These are phyloP conservation scores for Volvariella volvacea DNA, from an alignment of 1,284 basidiomycete genomes.

Conservation along the genomic window DNA sequence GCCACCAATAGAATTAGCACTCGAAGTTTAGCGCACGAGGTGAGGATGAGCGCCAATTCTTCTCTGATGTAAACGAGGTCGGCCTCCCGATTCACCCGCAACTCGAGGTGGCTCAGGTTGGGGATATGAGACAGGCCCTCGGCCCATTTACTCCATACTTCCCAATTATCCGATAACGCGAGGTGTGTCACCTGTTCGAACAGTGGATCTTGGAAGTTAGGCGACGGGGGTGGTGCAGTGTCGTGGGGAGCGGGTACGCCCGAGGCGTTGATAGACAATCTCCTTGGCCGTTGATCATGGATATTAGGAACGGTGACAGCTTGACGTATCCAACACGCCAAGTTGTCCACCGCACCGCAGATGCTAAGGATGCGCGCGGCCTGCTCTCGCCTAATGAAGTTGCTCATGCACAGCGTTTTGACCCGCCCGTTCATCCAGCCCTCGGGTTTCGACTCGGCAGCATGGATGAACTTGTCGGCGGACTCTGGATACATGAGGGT, in stretches of 20 bases:
- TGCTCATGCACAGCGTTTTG: conserved; percentile 1
- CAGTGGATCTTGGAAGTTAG: background rate
- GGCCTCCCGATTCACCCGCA: background rate
- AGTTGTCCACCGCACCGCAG: background rate
- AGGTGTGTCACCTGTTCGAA: conserved; percentile 4
- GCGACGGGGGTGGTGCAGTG: background rate
- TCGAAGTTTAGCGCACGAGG: background rate
- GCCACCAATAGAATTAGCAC: conserved; percentile 2
- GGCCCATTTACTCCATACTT: conserved; percentile 1
- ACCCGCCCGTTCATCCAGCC: background rate
- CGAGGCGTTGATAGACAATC: background rate
- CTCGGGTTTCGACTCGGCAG: background rate
- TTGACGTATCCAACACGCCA: conserved; percentile 1
- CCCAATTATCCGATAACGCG: conserved; percentile 2
- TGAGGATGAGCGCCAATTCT: background rate
- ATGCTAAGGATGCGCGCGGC: background rate
- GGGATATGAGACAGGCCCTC: background rate
- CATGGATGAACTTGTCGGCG: background rate
- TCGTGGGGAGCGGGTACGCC: background rate
- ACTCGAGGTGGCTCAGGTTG: conserved; percentile 3
- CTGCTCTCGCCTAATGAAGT: background rate
- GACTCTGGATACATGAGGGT: background rate
- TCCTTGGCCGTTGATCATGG: background rate
- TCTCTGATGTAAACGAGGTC: background rate
- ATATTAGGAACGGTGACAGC: background rate